These are phyloP conservation scores for Zizania palustris DNA, from an alignment of 202 grass and related monocot genomes.

Conservation along the genomic window DNA sequence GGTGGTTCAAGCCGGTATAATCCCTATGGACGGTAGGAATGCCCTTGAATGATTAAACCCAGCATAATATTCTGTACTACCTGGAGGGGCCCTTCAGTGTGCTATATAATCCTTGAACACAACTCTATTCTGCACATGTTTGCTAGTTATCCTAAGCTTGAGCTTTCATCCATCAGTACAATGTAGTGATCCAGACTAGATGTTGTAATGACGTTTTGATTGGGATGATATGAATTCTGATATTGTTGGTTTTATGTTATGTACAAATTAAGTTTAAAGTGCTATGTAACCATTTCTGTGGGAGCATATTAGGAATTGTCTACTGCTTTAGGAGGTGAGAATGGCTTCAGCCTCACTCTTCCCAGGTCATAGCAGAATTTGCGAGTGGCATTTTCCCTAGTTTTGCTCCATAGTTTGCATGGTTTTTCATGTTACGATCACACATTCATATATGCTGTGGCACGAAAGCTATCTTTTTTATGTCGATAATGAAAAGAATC, in stretches of 20 bases:
- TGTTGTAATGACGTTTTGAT: conserved; percentile 33
- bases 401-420: too few species aligned
- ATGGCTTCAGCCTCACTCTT: not conserved
- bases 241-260: conserved; percentile 32
- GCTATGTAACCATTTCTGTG: not conserved
- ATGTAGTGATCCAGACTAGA: conserved; percentile 39
- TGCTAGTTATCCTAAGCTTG: conserved; percentile 22
- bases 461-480: too few species aligned
- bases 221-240: conserved; percentile 36
- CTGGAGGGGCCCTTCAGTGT: too few species aligned
- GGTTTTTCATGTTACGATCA: too few species aligned
- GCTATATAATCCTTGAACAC: too few species aligned
- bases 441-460: too few species aligned
- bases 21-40: conserved; percentile 66
- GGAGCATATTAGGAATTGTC: not conserved
- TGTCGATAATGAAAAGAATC: too few species aligned
- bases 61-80: conserved; percentile 13
- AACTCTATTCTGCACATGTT: conserved; percentile 25
- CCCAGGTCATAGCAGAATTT: not conserved
- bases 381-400: not conserved
- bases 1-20: conserved; percentile 69
- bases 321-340: not conserved
- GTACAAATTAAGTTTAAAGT: not conserved
- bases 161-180: conserved; percentile 8
- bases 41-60: conserved; percentile 7